Percentiles rank a stretch among this genome's conserved stretches.
These are phyloP conservation scores for Rhodotorula toruloides DNA, from an alignment of 768 basidiomycete species.

Conservation along the genomic window DNA sequence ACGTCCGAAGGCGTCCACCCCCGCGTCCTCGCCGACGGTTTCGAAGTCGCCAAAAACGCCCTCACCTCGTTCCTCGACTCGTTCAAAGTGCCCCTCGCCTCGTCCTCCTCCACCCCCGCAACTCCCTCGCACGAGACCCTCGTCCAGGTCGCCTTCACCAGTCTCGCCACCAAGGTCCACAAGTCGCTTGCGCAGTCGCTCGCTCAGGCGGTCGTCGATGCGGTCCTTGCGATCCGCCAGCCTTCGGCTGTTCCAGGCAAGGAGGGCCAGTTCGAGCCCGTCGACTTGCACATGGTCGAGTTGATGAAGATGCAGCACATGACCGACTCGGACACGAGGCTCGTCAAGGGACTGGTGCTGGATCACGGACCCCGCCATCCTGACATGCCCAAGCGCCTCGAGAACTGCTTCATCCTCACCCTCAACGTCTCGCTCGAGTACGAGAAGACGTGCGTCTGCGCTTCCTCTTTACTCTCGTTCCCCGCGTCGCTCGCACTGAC, in stretches of 20 bases:
- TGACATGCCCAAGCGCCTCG: conserved; percentile 97
- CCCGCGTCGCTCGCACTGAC: neutral
- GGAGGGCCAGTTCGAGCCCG: conserved; percentile 65
- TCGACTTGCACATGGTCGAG: conserved; percentile 98
- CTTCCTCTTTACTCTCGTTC: neutral
- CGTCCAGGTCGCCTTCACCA: conserved; percentile 90
- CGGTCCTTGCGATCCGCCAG: conserved; percentile 74
- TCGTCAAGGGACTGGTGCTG: conserved; percentile 88
- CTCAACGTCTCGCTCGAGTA: conserved; percentile 97
- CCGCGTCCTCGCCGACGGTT: conserved; percentile 87
- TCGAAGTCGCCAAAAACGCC: conserved; percentile 93
- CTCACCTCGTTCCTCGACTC: conserved; percentile 69
- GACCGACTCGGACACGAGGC: conserved; percentile 91
- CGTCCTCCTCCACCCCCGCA: too few relatives aligned
- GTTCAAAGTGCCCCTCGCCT: conserved; percentile 70
- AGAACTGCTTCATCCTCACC: conserved; percentile 90
- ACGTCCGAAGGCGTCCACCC: conserved; percentile 98
- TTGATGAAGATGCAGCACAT: conserved; percentile 99
- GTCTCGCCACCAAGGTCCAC: conserved; percentile 87
- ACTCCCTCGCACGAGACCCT: conserved; percentile 82
- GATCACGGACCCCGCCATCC: conserved; percentile 92
- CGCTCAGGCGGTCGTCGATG: conserved; percentile 88
- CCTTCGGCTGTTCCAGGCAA: conserved; percentile 45
- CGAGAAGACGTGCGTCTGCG: conserved; percentile 83
- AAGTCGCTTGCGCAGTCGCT: conserved; percentile 74